Base-by-base conservation (phyloP, 2,329 filamentous ascomycete genomes). In the Ascocoryne sarcoides region DNA sequence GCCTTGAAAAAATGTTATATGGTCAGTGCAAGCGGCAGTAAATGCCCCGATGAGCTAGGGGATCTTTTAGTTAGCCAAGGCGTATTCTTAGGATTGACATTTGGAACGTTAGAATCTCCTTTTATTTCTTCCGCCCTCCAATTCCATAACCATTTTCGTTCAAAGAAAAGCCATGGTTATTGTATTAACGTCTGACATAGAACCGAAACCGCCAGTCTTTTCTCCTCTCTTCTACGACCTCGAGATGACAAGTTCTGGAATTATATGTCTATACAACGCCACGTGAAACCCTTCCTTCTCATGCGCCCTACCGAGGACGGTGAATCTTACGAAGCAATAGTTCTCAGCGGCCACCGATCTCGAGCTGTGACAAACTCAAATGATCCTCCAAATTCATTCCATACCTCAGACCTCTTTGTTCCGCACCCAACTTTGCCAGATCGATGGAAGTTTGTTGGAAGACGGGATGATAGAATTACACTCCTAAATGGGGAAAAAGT, bases 131-230 rank as follows among this genome's bases (percentile, higher is more conserved):
- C n/a, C n/a, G n/a, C n/a, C n/a, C n/a, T n/a, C n/a, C n/a, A n/a
- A n/a, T n/a, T n/a, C n/a, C n/a, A n/a, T n/a, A 66, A 65, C n/a
- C 71, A 77, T 39, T 79, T 76, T n/a, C n/a, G n/a, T n/a, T n/a
- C n/a, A n/a, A n/a, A n/a, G n/a, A n/a, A n/a, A n/a, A n/a, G n/a
- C n/a, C n/a, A n/a, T n/a, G n/a, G n/a, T n/a, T n/a, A n/a, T n/a
- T n/a, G n/a, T n/a, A n/a, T n/a, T n/a, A n/a, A n/a, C n/a, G n/a
- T n/a, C n/a, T n/a, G n/a, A n/a, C n/a, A 12, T 34, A 55, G 60
- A 2, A 81, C 77, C 0, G 78, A 82, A 54, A 72, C 69, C 1
- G 76, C 75, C 4, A 68, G 76, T 47, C 57, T 81, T 14, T 76
- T 78, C 69, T 78, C 72, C 1, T 68, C 73, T 1, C 67, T 71